A percentile compares a stretch with the other conserved stretches of the same genome.
Evolutionary conservation across 2,329 filamentous ascomycete genomes (phyloP).

Genomic region (Thielaviopsis musarum): DNA sequence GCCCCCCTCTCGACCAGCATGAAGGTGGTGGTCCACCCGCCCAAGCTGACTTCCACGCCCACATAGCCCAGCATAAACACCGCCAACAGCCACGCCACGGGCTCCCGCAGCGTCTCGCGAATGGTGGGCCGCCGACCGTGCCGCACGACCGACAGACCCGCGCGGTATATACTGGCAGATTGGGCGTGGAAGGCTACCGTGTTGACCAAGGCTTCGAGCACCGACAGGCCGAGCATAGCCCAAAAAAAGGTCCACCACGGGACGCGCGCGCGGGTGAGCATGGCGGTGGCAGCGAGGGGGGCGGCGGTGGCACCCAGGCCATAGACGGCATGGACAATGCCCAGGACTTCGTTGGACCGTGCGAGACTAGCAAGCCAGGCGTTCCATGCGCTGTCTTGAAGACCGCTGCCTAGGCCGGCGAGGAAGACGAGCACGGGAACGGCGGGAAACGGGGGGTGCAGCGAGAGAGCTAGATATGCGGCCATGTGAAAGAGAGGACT

Average conservation of each 20-base stretch:
- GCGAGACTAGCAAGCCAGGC: conserved; percentile 54
- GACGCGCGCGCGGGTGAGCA: conserved; percentile 46
- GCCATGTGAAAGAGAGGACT: conserved; percentile 45
- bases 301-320: conserved; percentile 53
- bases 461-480: conserved; percentile 45
- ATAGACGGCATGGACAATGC: conserved; percentile 56
- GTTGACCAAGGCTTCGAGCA: conserved; percentile 36
- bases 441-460: conserved; percentile 53
- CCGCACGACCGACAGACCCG: conserved; percentile 15
- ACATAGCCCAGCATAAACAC: conserved; percentile 66
- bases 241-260: conserved; percentile 65
- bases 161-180: conserved; percentile 39
- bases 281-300: conserved; percentile 53
- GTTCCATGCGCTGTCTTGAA: conserved; percentile 44
- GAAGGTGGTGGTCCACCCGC: conserved; percentile 69
- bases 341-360: conserved; percentile 55
- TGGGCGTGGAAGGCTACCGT: conserved; percentile 45
- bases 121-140: conserved; percentile 29
- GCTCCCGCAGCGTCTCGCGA: conserved; percentile 26
- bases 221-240: conserved; percentile 46
- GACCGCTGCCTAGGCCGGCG: conserved; percentile 54
- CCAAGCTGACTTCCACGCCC: conserved; percentile 58
- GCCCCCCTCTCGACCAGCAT: conserved; percentile 66
- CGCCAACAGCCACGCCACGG: conserved; percentile 55
- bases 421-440: conserved; percentile 48